Conservation (phyloP, 2,329 filamentous ascomycete species). For the Thielaviopsis populi region DNA sequence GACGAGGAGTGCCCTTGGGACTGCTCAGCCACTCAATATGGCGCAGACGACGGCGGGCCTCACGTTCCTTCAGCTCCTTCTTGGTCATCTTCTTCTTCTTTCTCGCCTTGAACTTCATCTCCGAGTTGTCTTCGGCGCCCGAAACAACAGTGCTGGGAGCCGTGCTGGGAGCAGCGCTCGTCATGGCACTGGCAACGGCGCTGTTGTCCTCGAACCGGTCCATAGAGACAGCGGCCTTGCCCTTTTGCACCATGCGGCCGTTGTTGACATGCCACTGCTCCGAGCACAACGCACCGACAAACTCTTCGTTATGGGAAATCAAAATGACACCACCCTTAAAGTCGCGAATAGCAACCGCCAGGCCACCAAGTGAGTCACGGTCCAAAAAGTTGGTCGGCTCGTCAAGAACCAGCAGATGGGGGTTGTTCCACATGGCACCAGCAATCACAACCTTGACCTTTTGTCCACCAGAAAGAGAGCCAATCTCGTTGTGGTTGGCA, state of each 20-base stretch:
- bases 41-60: conserved; percentile 70
- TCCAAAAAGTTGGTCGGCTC: conserved; percentile 99
- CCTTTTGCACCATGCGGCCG: conserved; percentile 74
- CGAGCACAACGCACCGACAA: conserved; percentile 84
- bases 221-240: conserved; percentile 54
- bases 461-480: conserved; percentile 86
- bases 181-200: conserved; percentile 43
- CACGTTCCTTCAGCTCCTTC: conserved; percentile 86
- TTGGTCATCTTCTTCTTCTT: conserved; percentile 99
- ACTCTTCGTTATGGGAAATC: conserved; percentile 99
- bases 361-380: conserved; percentile 86
- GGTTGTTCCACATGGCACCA: conserved; percentile 97
- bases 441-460: conserved; percentile 98
- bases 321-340: conserved; percentile 98
- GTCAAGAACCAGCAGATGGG: conserved; percentile 90
- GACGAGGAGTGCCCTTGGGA: conserved; percentile 69
- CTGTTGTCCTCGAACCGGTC: conserved; percentile 78
- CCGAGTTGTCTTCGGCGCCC: conserved; percentile 65
- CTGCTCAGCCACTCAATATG: conserved; percentile 77
- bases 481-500: conserved; percentile 97
- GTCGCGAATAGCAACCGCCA: conserved; percentile 94
- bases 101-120: conserved; percentile 72
- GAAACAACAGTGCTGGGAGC: conserved; percentile 55
- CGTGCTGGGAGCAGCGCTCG: conserved; percentile 39
- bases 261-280: conserved; percentile 94